Base-by-base conservation (phyloP, 2,329 filamentous ascomycete genomes). In the Penicillium rolfsii region DNA sequence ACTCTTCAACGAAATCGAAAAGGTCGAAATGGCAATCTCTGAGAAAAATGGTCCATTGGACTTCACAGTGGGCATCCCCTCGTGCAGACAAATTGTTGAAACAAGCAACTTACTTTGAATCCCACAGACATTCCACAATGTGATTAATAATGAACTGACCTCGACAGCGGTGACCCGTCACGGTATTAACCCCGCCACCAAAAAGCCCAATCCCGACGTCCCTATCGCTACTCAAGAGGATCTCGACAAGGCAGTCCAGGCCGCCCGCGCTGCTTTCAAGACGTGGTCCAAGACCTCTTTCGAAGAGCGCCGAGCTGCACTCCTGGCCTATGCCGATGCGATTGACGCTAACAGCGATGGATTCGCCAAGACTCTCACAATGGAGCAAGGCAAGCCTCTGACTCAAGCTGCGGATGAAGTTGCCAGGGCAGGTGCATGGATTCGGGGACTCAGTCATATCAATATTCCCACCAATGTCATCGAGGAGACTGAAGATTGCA, bases 151-250 rank as follows among this genome's bases (percentile, higher is more conserved):
- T 60, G 73, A 83, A 71, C 71, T 81, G 61, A 75, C 76, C 19
- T 71, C 76, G 19, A 82, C 81, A 1, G 65, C 74, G 28, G 70
- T 77, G 57, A 83, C 79, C 12, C 79, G 82, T 57, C 78, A 80
- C 66, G 77, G 79, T 46, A 74, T 84, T 67, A 85, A 86, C 70
- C 84, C 84, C 0, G 74, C 83, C 3, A 84, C 80, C 8, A 73
- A 78, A 26, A 73, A 82, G 62, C 73, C 80, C 30, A 82, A 83
- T 54, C 79, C 81, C 28, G 78, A 80, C 16, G 83, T 85, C 1
- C 84, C 84, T 0, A 72, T 85, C 40, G 78, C 77, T 4, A 81
- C 78, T 2, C 74, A 74, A 41, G 69, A 79, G 45, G 83, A 86
- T 65, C 73, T 86, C 52, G 79, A 86, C 62, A 74, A 73, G 40